Conservation (phyloP, 345 rosid genomes). For the Salix koriyanagi region DNA sequence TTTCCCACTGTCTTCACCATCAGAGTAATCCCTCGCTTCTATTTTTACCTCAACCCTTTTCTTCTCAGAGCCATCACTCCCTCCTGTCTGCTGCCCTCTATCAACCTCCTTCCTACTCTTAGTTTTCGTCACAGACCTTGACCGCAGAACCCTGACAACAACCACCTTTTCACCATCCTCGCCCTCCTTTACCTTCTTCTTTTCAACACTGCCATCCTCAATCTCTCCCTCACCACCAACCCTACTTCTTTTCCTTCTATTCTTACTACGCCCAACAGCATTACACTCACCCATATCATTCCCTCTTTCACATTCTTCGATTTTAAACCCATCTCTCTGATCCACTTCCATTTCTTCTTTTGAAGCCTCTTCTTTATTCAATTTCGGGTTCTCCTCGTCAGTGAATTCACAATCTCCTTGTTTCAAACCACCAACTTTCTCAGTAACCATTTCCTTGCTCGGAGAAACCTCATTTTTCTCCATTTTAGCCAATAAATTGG, state of each 20-base stretch:
- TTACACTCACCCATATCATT: slow-evolving; percentile 8
- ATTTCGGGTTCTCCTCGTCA: slow-evolving; percentile 9
- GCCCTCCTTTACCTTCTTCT: slow-evolving; percentile 20
- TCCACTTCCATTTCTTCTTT: slow-evolving; percentile 10
- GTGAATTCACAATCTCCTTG: slow-evolving; percentile 11
- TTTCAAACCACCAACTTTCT: slow-evolving; percentile 15
- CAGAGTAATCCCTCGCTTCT: slow-evolving; percentile 13
- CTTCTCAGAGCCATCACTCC: slow-evolving; percentile 9
- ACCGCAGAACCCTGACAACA: slow-evolving; percentile 45
- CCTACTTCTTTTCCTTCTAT: slow-evolving; percentile 22
- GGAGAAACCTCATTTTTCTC: slow-evolving; percentile 22
- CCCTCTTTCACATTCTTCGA: slow-evolving; percentile 14
- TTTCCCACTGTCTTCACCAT: not conserved
- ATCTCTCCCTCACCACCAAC: slow-evolving; percentile 12
- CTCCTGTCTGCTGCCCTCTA: not conserved
- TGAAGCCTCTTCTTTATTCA: slow-evolving; percentile 4
- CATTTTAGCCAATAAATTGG: slow-evolving; percentile 10
- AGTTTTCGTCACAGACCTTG: slow-evolving; percentile 28
- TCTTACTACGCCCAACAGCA: slow-evolving; percentile 8
- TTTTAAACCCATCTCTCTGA: slow-evolving; percentile 5
- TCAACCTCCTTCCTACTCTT: slow-evolving; percentile 7
- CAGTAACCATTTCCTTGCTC: not conserved
- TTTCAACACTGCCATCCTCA: slow-evolving; percentile 22
- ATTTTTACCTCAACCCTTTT: slow-evolving; percentile 5
- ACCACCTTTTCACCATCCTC: slow-evolving; percentile 15